Base-by-base conservation (phyloP, 768 basidiomycete genomes). In the Albatrellus ellisii region DNA sequence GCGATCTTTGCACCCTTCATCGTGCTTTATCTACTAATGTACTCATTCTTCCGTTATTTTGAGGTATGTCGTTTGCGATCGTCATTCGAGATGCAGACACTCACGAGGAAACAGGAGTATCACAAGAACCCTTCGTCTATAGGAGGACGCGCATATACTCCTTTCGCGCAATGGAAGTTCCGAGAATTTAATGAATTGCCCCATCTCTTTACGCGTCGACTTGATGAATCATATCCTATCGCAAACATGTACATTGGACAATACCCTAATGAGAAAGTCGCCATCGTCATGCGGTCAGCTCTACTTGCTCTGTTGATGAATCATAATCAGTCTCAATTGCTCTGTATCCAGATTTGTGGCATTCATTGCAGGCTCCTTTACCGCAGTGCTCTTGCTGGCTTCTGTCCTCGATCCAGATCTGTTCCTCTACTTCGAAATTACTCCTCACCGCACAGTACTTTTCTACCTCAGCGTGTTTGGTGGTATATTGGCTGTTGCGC, bases 41-140 rank as follows among this genome's bases (percentile, higher is more conserved):
- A 95, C 58, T 98, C 91, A 1, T 99, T 99, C 71, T 99, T 99
- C 70, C 85, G 94, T 3, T 99, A 99, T 59, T 99, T 99, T 47
- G 95, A 99, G 70, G 95, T 90, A 36, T 39, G 77, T 59, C 6
- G 21, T 24, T 20, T 39, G 4, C 10, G 17, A 15, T 21, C 24
- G 24, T 33, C 14, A 26, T 15, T 25, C 38, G 24, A 18, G 15
- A 18, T 37, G 17, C 39, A 57, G 15, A 57, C 29, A 36, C 9
- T 40, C 32, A 38, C 11, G 0, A 2, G 22, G 21, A 18, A 14
- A 12, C 51, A 99, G 95, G 92, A 99, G 70, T 98, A 97, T 55
- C 94, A 89, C 72, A 94, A 94, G 61, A 90, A 98, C 55, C 95
- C 94, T 2, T 97, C 95, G 0, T 80, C 89, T 1, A 89, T 98